phyloP scores from a whole-genome alignment of 2,329 filamentous ascomycete genomes.

The Cordyceps cicadae region DNA sequence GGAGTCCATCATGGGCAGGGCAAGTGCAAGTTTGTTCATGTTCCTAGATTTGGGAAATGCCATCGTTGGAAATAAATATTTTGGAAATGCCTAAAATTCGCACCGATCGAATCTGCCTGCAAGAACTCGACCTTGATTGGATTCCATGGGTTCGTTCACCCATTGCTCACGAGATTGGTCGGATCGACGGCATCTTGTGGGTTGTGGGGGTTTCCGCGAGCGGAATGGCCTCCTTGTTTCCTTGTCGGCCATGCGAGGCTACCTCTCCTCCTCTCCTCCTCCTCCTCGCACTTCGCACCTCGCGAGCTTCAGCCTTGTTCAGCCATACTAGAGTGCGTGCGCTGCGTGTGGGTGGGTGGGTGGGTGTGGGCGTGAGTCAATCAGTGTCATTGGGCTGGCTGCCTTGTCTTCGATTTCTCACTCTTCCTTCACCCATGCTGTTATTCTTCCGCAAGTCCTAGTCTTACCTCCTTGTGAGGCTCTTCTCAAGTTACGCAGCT shows the following conservation, averaged over 20 bases:
- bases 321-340: no score
- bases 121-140: background rate
- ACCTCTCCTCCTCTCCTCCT: no score
- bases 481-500: background rate
- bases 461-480: no score
- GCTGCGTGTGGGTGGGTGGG: no score
- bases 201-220: background rate
- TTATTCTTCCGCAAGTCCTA: background rate
- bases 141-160: background rate
- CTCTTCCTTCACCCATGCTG: background rate
- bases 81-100: background rate
- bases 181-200: background rate
- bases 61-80: background rate
- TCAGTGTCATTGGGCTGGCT: no score
- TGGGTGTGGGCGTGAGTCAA: no score
- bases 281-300: no score
- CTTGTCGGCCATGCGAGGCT: no score
- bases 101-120: background rate
- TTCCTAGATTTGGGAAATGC: background rate
- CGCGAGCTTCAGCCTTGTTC: background rate
- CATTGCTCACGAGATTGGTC: background rate
- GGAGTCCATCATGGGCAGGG: background rate
- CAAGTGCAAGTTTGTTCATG: background rate
- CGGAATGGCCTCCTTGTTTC: no score
- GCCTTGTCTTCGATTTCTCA: background rate